These are phyloP conservation scores for Gamarada debralockiae DNA, from an alignment of 495 filamentous ascomycete species.

Conservation along the genomic window DNA sequence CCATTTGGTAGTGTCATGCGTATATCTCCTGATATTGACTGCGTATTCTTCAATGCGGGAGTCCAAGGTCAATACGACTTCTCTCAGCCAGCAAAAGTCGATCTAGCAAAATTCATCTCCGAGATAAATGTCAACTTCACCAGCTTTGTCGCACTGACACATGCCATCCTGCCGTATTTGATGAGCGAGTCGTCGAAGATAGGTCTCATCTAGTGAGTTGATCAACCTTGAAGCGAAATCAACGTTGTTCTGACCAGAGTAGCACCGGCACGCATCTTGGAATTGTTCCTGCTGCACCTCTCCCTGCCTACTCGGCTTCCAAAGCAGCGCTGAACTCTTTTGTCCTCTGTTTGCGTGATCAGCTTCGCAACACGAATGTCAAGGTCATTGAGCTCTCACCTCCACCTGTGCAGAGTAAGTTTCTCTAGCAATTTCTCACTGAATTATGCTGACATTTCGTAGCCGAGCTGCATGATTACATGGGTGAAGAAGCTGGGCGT, in stretches of 20 bases:
- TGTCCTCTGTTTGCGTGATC: slow-evolving; percentile 45
- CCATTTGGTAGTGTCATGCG: slow-evolving; percentile 36
- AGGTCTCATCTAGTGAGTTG: slow-evolving; percentile 28
- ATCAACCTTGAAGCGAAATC: not conserved
- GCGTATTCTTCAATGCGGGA: slow-evolving; percentile 41
- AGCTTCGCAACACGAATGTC: slow-evolving; percentile 42
- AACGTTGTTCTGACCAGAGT: not conserved
- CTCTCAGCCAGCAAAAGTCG: slow-evolving; percentile 46
- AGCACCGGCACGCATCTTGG: slow-evolving; percentile 38
- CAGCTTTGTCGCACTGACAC: slow-evolving; percentile 47
- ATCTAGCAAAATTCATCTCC: slow-evolving; percentile 39
- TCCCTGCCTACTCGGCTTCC: slow-evolving; percentile 40
- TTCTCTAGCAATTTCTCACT: slow-evolving; percentile 19
- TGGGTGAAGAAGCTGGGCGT: slow-evolving; percentile 5
- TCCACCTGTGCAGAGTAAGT: slow-evolving; percentile 53
- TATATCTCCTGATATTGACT: slow-evolving; percentile 47
- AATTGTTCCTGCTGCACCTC: slow-evolving; percentile 32
- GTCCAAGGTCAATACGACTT: slow-evolving; percentile 48
- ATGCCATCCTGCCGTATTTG: slow-evolving; percentile 54
- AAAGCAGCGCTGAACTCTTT: slow-evolving; percentile 46
- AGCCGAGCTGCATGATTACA: slow-evolving; percentile 2
- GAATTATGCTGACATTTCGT: not conserved
- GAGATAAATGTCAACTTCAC: slow-evolving; percentile 59
- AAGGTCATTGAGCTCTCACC: slow-evolving; percentile 55
- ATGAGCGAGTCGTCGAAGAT: slow-evolving; percentile 36